phyloP scores from a whole-genome alignment of 2,329 filamentous ascomycete species.

The Epichloe sibirici region DNA sequence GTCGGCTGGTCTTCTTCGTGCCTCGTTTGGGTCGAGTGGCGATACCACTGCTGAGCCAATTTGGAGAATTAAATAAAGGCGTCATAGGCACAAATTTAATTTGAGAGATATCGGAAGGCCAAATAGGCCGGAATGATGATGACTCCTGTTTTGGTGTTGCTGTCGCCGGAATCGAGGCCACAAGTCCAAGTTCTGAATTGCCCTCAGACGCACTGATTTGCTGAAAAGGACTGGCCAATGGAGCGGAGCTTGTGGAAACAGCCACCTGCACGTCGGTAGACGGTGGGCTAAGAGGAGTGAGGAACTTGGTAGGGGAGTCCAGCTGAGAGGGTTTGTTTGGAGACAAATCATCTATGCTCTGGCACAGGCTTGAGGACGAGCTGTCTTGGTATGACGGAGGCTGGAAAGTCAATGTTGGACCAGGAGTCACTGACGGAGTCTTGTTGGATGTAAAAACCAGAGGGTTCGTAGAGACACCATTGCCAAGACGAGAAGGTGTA shows the following conservation, averaged over 20 bases:
- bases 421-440: neutral
- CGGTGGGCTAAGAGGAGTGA: neutral
- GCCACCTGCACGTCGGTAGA: neutral
- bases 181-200: constrained; percentile 11
- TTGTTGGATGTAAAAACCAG: neutral
- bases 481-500: neutral
- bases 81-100: constrained; percentile 19
- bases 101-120: constrained; percentile 6
- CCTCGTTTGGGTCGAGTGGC: constrained; percentile 13
- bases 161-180: constrained; percentile 12
- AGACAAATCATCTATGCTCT: neutral
- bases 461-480: neutral
- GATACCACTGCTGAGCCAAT: constrained; percentile 15
- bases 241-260: neutral
- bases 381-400: neutral
- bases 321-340: neutral
- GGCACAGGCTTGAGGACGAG: neutral
- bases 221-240: neutral
- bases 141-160: constrained; percentile 11
- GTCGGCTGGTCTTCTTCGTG: constrained; percentile 14
- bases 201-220: neutral
- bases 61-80: constrained; percentile 15
- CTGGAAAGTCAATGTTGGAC: neutral
- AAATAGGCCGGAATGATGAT: constrained; percentile 8
- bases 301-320: neutral